Conservation (phyloP, 805 yeast genomes). For the Wilhelminamyces savonicus region DNA sequence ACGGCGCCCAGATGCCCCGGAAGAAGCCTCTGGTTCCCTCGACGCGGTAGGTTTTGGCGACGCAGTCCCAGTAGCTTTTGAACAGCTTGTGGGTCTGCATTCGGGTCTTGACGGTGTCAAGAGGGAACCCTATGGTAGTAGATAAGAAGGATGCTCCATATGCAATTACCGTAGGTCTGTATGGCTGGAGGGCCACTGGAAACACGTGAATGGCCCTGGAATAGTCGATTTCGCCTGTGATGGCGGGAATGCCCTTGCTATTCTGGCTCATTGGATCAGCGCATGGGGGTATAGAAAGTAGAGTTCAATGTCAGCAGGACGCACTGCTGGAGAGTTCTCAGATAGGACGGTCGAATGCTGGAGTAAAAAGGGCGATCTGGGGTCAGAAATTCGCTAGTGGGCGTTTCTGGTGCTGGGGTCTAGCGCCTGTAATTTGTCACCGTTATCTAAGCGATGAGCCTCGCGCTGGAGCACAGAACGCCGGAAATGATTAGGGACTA, state of each 20-base stretch:
- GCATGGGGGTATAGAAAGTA: too few species aligned
- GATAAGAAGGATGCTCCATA: slow-evolving; percentile 58
- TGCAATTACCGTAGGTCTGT: slow-evolving; percentile 54
- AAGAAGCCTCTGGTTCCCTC: slow-evolving; percentile 72
- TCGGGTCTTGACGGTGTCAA: slow-evolving; percentile 82
- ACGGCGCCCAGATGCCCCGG: slow-evolving; percentile 72
- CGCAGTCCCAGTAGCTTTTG: slow-evolving; percentile 51
- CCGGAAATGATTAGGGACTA: too few species aligned
- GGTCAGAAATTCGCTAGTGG: too few species aligned
- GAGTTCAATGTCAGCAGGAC: too few species aligned
- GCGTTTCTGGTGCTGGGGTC: too few species aligned
- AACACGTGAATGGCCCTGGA: slow-evolving; percentile 41
- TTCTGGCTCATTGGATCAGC: too few species aligned
- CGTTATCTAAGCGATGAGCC: too few species aligned
- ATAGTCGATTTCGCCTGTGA: slow-evolving; percentile 48
- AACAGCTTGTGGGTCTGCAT: slow-evolving; percentile 71
- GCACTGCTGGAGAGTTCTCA: too few species aligned
- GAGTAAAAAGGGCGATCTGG: too few species aligned
- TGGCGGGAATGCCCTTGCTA: slow-evolving; percentile 51
- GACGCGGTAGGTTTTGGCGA: slow-evolving; percentile 42
- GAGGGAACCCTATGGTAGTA: slow-evolving; percentile 72
- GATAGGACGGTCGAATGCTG: too few species aligned
- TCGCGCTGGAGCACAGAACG: too few species aligned
- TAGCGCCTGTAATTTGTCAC: too few species aligned
- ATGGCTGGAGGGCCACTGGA: slow-evolving; percentile 45